Base-by-base conservation (phyloP, 2,329 filamentous ascomycete genomes). In the Sclerotinia trifoliorum region DNA sequence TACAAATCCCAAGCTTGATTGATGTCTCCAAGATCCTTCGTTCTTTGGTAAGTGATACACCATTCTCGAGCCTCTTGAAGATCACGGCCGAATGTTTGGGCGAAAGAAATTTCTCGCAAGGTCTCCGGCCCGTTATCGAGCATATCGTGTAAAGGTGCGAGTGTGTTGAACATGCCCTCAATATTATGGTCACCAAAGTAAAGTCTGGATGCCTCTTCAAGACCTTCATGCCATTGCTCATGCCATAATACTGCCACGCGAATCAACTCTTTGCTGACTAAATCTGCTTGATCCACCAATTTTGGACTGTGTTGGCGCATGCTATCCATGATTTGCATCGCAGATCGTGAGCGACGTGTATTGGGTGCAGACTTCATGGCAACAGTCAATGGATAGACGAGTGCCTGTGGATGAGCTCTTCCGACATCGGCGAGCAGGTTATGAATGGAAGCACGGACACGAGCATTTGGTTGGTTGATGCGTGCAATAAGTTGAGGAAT, bases 1-100 rank as follows among this genome's bases (percentile, higher is more conserved):
- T 99, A 99, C 19, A 99, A 86, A 80, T 99, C 96, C 95, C 95
- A 99, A 8, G 95, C 95, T 79, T 97, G 93, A 77, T 98, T 99
- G 57, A 99, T 86, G 78, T 99, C 96, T 60, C 92, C 94, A 70
- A 95, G 88, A 76, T 99, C 95, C 63, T 89, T 86, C n/a, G 92
- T 95, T 52, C 88, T 87, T 75, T 92, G 90, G 80, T 96, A 99
- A 65, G 96, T 92, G 71, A 92, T 89, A 78, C 95, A 99, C 90
- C 95, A 99, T 74, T 98, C 94, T 70, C 93, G 90, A 11, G 95
- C 96, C 79, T 99, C 96, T 69, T 92, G 90, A 29, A 99, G 85
- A 78, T 99, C 96, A 44, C 96, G 90, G 0, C 95, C 95, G 77
- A 99, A 99, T 0, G 95, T 94, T 77, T 99, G 96, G 1, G 94